phyloP scores from a whole-genome alignment of 164 flowering plant species.

The Akebia trifoliata region DNA sequence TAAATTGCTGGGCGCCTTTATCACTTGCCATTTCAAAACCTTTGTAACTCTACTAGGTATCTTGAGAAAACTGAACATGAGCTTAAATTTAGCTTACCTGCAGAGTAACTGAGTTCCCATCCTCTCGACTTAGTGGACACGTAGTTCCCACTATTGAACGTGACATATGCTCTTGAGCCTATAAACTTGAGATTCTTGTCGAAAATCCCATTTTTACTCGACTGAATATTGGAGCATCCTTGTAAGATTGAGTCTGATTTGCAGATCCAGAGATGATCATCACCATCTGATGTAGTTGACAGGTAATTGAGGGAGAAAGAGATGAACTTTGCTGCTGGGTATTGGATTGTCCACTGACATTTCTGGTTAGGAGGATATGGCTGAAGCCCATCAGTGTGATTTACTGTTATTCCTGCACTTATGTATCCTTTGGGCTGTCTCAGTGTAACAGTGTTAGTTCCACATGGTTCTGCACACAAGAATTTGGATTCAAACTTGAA shows the following conservation, averaged over 20 bases:
- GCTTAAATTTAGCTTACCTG: slow-evolving; percentile 9
- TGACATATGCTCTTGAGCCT: slow-evolving; percentile 3
- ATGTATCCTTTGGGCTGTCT: slow-evolving; percentile 12
- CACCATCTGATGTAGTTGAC: slow-evolving; percentile 2
- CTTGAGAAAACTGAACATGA: background rate
- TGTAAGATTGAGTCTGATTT: background rate
- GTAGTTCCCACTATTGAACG: slow-evolving; percentile 6
- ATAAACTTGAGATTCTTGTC: background rate
- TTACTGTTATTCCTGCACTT: slow-evolving; percentile 11
- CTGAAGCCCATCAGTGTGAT: too few relatives aligned
- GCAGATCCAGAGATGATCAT: too few relatives aligned
- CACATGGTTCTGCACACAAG: too few relatives aligned
- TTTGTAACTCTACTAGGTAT: background rate
- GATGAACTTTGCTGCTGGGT: slow-evolving; percentile 18
- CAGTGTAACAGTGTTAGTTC: slow-evolving; percentile 7
- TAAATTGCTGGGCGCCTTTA: too few relatives aligned
- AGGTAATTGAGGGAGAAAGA: slow-evolving; percentile 10
- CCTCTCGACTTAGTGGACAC: slow-evolving; percentile 1
- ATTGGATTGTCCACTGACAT: too few relatives aligned
- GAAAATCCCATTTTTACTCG: background rate
- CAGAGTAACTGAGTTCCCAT: slow-evolving; percentile 16
- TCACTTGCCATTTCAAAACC: too few relatives aligned
- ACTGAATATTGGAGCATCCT: slow-evolving; percentile 4
- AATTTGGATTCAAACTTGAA: too few relatives aligned
- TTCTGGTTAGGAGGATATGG: too few relatives aligned